Evolutionary conservation across 257 asterid species (phyloP), one percentile per base, ranked within the genome.

Genomic region (Haberlea rhodopensis): DNA sequence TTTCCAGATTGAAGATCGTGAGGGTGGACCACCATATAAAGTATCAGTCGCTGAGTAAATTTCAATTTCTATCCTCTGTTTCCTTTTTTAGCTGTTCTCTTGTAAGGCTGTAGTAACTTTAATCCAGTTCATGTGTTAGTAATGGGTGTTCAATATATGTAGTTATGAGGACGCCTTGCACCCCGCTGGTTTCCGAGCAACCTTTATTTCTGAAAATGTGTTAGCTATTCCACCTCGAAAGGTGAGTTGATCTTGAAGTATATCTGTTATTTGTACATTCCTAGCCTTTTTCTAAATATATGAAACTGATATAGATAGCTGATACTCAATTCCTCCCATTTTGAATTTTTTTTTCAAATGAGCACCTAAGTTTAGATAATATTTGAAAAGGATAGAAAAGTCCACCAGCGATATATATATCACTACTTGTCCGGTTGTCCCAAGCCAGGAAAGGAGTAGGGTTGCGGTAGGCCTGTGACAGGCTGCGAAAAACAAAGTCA

Each of bases 1-100:
- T 73, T 62, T 15, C 59, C 88, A 90, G 97, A 78, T 83, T 43
- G 85, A 85, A 21, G 79, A 90, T 73, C 87, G 78, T 57, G 84
- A 79, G 72, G 95, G 95, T 13, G 97, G 97, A 22, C 97, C 97
- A 45, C 97, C 97, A 3, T 90, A 74, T 56, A 88, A 73, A 81
- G 97, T 87, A 58, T 84, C 97, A 45, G 78, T 85, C 60, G 40
- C 86, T 11, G 85, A 84, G 96, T 90, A 85, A n/a, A 77, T 71
- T 26, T 71, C 75, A 28, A 66, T 62, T 23, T 56, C 51, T 59
- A 29, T 19, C 37, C 24, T 65, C 62, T 15, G 5, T 28, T 65
- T 53, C 52, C 16, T 27, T 57, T 8, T 18, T 57, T 57, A 28
- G 59, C 20, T 6, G 6, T 69, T 24, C 22, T 25, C 49, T 10